Percentiles rank a stretch among this genome's conserved stretches.
Conservation (phyloP, 352 stramenopile genomes). For the Phytopythium litorale region DNA sequence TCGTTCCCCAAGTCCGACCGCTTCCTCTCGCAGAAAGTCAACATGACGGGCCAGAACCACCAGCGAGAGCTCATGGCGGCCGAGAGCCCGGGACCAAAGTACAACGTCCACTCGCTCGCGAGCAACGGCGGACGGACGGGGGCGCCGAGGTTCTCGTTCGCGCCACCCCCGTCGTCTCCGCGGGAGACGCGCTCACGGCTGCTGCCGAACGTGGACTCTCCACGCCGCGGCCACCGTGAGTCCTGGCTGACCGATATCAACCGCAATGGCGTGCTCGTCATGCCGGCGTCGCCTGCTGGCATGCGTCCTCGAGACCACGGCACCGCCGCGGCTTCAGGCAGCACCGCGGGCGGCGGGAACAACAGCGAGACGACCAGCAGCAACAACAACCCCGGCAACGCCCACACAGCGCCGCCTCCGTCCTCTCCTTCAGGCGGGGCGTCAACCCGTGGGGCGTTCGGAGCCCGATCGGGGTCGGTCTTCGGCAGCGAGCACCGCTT, state of each 20-base stretch:
- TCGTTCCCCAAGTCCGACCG: conserved; percentile 77
- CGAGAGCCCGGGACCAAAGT: conserved; percentile 81
- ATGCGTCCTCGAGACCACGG: conserved; percentile 11
- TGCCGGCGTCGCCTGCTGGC: conserved; percentile 40
- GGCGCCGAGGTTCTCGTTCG: conserved; percentile 64
- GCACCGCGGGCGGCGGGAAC: neutral
- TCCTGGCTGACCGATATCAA: conserved; percentile 84
- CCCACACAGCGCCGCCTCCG: neutral
- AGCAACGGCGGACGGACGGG: conserved; percentile 50
- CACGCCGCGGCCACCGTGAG: conserved; percentile 57
- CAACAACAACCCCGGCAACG: conserved; percentile 17
- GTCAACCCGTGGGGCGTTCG: conserved; percentile 3
- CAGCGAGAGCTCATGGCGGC: conserved; percentile 71
- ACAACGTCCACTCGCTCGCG: conserved; percentile 62
- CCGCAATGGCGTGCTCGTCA: conserved; percentile 74
- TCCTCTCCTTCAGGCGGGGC: conserved; percentile 1
- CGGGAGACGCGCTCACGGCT: conserved; percentile 31
- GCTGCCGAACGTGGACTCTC: conserved; percentile 49
- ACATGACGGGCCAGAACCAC: conserved; percentile 53
- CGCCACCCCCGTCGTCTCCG: conserved; percentile 28
- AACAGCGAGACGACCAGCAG: conserved; percentile 6
- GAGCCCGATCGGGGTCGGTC: conserved; percentile 34
- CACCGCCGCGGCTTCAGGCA: conserved; percentile 8
- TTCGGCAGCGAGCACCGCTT: conserved; percentile 81
- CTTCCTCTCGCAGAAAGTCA: conserved; percentile 84